Base-by-base conservation (phyloP, 148 eudicot species). In the Talinum fruticosum region DNA sequence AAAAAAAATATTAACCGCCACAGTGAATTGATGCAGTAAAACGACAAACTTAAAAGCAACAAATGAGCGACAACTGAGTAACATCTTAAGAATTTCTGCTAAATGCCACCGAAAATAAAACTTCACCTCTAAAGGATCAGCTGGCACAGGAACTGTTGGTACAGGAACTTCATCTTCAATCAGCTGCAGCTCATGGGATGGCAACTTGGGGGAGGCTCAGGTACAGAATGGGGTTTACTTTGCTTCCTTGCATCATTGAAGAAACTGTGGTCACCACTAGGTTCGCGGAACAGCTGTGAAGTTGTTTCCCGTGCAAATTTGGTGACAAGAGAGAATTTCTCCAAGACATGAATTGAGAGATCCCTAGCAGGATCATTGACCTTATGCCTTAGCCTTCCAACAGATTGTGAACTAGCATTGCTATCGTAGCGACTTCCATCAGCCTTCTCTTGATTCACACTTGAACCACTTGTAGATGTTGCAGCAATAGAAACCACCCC, bases 241-340 rank as follows among this genome's bases (percentile, higher is more conserved):
- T 82, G 85, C 69, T 81, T 90, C 82, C 82, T 87, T 75, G 83
- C 81, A 69, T 87, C 96, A 79, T 82, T 88, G 29, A 85, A 54
- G 80, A 85, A 79, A 73, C 79, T 81, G 59, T 86, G 83, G 69
- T 88, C 97, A 79, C 83, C 77, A 71, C 87, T 79, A 80, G 34
- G 83, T 76, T 95, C 99, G 80, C 97, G 90, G 69, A 96, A 89
- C 78, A 96, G 86, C 75, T 91, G 97, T 13, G 98, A 88, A 78
- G 97, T 91, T 76, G 99, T 96, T 84, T 96, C 97, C 85, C 99
- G 92, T 73, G 99, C 99, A 90, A 96, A 90, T 86, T 89, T 89
- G 67, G 99, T 96, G 70, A 96, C 97, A 80, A 90, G 97, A 80
- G 99, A 96, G 80, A 96, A 96, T 80, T 93, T 96, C 84, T 96